phyloP scores from a whole-genome alignment of 108 stramenopile species.

The Conticribra weissflogii region DNA sequence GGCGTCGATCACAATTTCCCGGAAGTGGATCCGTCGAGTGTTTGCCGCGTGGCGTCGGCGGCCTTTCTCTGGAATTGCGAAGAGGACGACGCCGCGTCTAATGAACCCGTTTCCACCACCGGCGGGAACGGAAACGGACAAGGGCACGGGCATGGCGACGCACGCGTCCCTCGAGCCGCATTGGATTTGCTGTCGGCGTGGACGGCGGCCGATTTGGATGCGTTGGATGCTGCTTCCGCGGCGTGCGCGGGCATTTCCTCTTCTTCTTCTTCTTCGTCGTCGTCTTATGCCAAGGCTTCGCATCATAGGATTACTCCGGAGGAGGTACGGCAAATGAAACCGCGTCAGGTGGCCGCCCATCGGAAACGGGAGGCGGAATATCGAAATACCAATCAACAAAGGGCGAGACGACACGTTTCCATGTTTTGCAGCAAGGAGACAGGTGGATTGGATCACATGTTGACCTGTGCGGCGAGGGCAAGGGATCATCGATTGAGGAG shows the following conservation, averaged over 20 bases:
- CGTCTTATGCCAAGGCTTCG: constrained; percentile 13
- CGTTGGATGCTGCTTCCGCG: constrained; percentile 60
- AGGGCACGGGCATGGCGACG: not conserved
- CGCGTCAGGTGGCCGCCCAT: constrained; percentile 68
- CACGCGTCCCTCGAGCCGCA: constrained; percentile 59
- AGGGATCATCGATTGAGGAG: constrained; percentile 60
- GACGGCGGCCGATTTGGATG: constrained; percentile 73
- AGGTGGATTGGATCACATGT: constrained; percentile 61
- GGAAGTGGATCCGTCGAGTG: constrained; percentile 42
- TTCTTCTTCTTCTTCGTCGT: constrained; percentile 27
- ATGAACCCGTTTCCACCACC: not conserved
- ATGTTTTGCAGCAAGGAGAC: constrained; percentile 51
- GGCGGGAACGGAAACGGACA: too few relatives aligned
- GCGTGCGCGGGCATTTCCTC: too few relatives aligned
- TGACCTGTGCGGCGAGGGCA: constrained; percentile 44
- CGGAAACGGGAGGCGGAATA: constrained; percentile 59
- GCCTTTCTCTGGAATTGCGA: constrained; percentile 36
- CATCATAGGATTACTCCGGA: constrained; percentile 25
- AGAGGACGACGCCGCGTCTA: not conserved
- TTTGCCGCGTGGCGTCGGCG: constrained; percentile 49
- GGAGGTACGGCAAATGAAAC: constrained; percentile 67
- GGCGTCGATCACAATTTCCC: constrained; percentile 30
- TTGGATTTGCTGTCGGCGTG: constrained; percentile 77
- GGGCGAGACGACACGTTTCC: constrained; percentile 56
- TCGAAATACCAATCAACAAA: constrained; percentile 50